Evolutionary conservation across 2,329 filamentous ascomycete genomes (phyloP), one percentile per base, ranked within the genome.

Genomic region (Chaetomiaceae sp.): DNA sequence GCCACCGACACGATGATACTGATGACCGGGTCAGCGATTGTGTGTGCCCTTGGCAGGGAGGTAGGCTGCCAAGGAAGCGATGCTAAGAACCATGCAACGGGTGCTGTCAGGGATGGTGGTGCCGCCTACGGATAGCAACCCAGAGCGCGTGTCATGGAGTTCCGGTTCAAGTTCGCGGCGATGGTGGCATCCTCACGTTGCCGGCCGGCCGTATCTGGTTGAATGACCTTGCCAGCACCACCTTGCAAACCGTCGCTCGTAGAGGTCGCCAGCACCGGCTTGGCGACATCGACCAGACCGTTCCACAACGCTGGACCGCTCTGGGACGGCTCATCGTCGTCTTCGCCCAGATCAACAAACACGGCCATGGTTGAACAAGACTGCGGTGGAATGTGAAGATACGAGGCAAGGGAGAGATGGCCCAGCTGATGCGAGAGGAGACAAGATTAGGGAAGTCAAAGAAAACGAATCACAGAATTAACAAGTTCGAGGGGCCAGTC

Each of bases 1-100:
- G 86, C 85, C 55, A 96, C 78, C 58, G 84, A 78, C 54, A 81
- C 79, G 57, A 86, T 81, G 61, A 95, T 80, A 58, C 89, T 95
- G 70, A 40, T 38, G 17, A 46, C 22, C 24, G 45, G 42, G 54
- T 56, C 48, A 52, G 52, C 53, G 54, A 48, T n/a, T n/a, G n/a
- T 47, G 46, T 38, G 46, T 40, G 18, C 32, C 37, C 20, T 40
- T 45, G 40, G 35, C 44, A 37, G 43, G 40, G n/a, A n/a, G n/a
- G 17, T 11, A 34, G 22, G 14, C 50, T 44, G 49, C 45, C 49
- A 49, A 47, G 41, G 42, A 24, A 5, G 22, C 5, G 5, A 5
- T 24, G 14, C 18, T 38, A 41, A 38, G 45, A 27, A 11, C 24
- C n/a, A 38, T 41, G 50, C 34, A 32, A 43, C 41, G 51, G 46